These are phyloP conservation scores for Arabidopsis arenosa DNA, from an alignment of 345 rosid species.

Conservation along the genomic window DNA sequence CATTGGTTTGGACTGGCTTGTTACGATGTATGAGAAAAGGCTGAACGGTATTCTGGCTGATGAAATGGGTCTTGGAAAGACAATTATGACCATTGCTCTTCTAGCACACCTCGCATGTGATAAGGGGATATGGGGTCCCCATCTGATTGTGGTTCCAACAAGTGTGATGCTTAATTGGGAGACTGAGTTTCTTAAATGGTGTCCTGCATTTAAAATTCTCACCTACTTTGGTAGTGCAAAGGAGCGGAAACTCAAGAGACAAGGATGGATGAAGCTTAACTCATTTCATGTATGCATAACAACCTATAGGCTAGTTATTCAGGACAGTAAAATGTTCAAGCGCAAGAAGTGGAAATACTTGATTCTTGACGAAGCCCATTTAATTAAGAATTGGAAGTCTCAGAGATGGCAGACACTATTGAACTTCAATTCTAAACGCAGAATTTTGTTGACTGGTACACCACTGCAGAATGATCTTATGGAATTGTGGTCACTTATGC, in stretches of 20 bases:
- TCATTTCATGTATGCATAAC: conserved; percentile 97
- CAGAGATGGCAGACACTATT: conserved; percentile 99
- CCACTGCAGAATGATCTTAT: conserved; percentile 99
- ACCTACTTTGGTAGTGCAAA: conserved; percentile 99
- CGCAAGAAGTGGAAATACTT: conserved; percentile 99
- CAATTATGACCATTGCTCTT: conserved; percentile 98
- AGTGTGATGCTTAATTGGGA: conserved; percentile 99
- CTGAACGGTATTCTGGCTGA: conserved; percentile 98
- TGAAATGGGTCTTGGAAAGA: conserved; percentile 99
- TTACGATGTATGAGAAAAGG: conserved; percentile 97
- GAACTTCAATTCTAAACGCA: conserved; percentile 96
- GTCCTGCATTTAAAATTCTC: conserved; percentile 98
- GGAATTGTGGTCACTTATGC: conserved; percentile 99
- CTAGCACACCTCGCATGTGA: conserved; percentile 99
- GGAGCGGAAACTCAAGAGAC: conserved; percentile 96
- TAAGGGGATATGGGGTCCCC: conserved; percentile 99
- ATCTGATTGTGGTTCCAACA: conserved; percentile 98
- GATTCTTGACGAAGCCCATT: conserved; percentile 99
- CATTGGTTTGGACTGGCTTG: conserved; percentile 99
- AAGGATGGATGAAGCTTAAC: conserved; percentile 98
- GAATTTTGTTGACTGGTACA: conserved; percentile 95
- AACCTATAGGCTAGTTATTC: conserved; percentile 95
- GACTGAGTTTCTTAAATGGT: conserved; percentile 99
- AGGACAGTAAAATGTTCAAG: conserved; percentile 96
- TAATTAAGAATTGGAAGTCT: conserved; percentile 99